phyloP scores from a whole-genome alignment of 805 yeast genomes.

The Candida tibetensis region DNA sequence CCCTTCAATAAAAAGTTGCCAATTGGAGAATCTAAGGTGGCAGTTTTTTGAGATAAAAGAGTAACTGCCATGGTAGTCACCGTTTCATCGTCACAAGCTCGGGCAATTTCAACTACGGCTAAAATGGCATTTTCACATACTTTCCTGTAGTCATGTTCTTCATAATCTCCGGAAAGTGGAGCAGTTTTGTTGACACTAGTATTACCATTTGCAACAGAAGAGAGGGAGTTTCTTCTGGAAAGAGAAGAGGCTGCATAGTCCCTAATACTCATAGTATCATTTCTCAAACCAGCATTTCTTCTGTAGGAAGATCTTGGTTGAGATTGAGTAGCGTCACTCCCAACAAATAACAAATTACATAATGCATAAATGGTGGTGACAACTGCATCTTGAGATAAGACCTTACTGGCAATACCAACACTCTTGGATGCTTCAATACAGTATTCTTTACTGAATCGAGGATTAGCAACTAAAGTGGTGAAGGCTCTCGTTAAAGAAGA shows the following conservation, averaged over 20 bases:
- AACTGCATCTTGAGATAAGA: conserved; percentile 74
- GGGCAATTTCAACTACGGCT: conserved; percentile 65
- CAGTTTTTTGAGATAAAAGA: conserved; percentile 74
- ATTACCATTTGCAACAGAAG: conserved; percentile 1
- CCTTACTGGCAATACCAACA: conserved; percentile 64
- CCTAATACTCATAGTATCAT: background rate
- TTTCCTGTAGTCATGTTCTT: conserved; percentile 30
- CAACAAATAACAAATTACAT: conserved; percentile 66
- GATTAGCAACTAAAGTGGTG: conserved; percentile 55
- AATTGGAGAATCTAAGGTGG: conserved; percentile 45
- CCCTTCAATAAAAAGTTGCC: conserved; percentile 60
- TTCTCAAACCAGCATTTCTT: conserved; percentile 27
- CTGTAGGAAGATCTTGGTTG: conserved; percentile 21
- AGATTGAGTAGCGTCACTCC: conserved; percentile 38
- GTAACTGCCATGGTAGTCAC: conserved; percentile 78
- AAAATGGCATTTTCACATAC: conserved; percentile 66
- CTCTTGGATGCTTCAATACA: conserved; percentile 54
- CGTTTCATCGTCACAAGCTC: conserved; percentile 63
- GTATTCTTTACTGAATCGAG: conserved; percentile 43
- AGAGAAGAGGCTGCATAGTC: conserved; percentile 12
- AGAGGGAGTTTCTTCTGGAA: conserved; percentile 12
- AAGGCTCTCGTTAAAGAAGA: conserved; percentile 41
- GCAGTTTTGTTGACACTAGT: conserved; percentile 1
- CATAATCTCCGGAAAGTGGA: conserved; percentile 14
- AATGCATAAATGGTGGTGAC: conserved; percentile 83